Evolutionary conservation across 2,329 filamentous ascomycete species (phyloP).

Genomic region (Neofusicoccum parvum): DNA sequence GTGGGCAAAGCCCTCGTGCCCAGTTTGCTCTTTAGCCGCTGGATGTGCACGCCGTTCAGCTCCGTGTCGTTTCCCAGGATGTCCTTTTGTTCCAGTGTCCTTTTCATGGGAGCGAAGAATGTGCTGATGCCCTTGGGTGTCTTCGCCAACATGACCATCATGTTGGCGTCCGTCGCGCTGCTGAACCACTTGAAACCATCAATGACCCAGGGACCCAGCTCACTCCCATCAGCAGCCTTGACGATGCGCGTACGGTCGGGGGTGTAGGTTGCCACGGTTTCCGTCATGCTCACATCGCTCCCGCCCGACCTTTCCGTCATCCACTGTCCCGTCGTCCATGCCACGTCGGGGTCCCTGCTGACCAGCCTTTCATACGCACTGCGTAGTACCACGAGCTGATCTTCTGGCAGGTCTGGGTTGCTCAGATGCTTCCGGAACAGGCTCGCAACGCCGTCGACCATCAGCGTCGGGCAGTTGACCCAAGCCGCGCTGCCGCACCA

Average conservation of each 20-base stretch:
- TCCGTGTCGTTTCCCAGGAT: conserved; percentile 34
- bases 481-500: conserved; percentile 56
- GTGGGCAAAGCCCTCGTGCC: conserved; percentile 72
- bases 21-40: conserved; percentile 71
- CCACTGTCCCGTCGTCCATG: conserved; percentile 77
- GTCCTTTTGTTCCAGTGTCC: conserved; percentile 30
- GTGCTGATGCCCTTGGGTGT: conserved; percentile 59
- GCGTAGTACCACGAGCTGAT: not conserved
- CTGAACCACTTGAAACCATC: conserved; percentile 75
- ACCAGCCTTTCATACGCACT: conserved; percentile 47
- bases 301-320: conserved; percentile 68
- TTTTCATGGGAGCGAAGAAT: conserved; percentile 67
- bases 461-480: conserved; percentile 63
- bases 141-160: conserved; percentile 66
- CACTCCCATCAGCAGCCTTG: conserved; percentile 33
- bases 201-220: conserved; percentile 62
- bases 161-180: conserved; percentile 65
- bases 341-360: conserved; percentile 52
- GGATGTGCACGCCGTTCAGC: conserved; percentile 69
- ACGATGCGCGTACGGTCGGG: no score
- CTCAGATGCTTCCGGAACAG: conserved; percentile 23
- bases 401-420: conserved; percentile 22
- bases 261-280: conserved; percentile 54
- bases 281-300: conserved; percentile 68
- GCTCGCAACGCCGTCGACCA: conserved; percentile 62